These are phyloP conservation scores for Solanum hybrid DNA, from an alignment of 305 asterid species.

Conservation along the genomic window DNA sequence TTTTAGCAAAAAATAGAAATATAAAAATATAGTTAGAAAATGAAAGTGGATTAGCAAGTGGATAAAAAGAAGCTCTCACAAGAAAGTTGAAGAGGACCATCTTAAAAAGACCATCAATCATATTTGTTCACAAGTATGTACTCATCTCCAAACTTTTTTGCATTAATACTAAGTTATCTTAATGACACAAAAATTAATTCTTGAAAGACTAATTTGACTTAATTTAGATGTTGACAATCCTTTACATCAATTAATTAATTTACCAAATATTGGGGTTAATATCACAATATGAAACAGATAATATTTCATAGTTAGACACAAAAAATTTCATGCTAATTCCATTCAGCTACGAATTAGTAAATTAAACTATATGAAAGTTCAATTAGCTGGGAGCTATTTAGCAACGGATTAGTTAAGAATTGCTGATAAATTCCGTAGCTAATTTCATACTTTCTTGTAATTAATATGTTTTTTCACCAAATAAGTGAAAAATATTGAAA, in stretches of 20 bases:
- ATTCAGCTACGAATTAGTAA: neutral
- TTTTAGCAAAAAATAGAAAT: neutral
- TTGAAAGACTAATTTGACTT: constrained; percentile 1
- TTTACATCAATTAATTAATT: neutral
- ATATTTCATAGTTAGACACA: neutral
- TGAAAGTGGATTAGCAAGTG: neutral
- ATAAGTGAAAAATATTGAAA: neutral
- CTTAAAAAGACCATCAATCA: neutral
- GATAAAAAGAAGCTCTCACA: constrained; percentile 21
- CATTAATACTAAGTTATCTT: constrained; percentile 7
- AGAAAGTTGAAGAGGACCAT: constrained; percentile 19
- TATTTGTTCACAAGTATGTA: constrained; percentile 5
- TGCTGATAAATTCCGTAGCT: too few species aligned
- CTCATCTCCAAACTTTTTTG: constrained; percentile 22
- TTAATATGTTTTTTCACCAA: neutral
- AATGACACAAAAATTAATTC: neutral
- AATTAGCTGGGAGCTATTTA: neutral
- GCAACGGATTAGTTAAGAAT: accelerated
- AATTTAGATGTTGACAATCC: constrained; percentile 8
- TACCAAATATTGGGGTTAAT: neutral
- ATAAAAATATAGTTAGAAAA: neutral
- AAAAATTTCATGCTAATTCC: accelerated
- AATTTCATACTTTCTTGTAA: neutral
- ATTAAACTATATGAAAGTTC: neutral
- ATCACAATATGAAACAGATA: too few species aligned